A percentile compares a stretch with the other conserved stretches of the same genome.
phyloP scores from a whole-genome alignment of 176 grass and related monocot species.

The bread wheat (Triticum aestivum) region DNA sequence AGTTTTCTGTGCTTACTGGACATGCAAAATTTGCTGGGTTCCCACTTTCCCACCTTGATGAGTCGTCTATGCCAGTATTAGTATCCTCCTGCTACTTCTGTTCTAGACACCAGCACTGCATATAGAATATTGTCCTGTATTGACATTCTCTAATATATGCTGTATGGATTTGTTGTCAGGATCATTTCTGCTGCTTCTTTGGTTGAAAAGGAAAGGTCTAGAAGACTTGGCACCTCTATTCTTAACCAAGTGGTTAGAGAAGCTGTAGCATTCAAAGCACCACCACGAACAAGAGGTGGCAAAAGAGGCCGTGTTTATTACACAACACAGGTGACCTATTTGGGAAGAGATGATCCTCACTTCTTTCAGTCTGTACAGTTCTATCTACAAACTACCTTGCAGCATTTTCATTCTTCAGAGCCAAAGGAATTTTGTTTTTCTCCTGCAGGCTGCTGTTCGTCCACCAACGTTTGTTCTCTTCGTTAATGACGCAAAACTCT shows the following conservation, averaged over 20 bases:
- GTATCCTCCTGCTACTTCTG: background rate
- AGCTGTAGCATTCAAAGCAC: conserved; percentile 89
- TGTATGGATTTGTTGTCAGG: conserved; percentile 38
- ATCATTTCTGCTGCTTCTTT: conserved; percentile 78
- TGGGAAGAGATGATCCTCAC: background rate
- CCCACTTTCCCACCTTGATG: background rate
- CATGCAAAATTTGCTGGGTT: background rate
- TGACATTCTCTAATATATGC: background rate
- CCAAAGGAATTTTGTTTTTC: background rate
- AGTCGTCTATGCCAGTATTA: background rate
- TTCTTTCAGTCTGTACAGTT: conserved; percentile 17
- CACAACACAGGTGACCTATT: conserved; percentile 72
- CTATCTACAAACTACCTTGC: background rate
- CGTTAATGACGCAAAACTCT: conserved; percentile 91
- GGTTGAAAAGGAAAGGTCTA: conserved; percentile 91
- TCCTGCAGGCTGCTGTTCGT: conserved; percentile 67
- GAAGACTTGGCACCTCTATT: conserved; percentile 87
- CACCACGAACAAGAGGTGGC: conserved; percentile 88
- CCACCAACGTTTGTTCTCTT: conserved; percentile 96
- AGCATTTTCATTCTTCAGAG: background rate
- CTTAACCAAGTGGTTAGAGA: conserved; percentile 96
- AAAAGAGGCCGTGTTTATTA: conserved; percentile 85
- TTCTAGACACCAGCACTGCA: background rate
- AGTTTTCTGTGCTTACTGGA: background rate
- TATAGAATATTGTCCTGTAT: background rate